Base-by-base conservation (phyloP, 164 flowering plant genomes). In the Cinnamomum micranthum region DNA sequence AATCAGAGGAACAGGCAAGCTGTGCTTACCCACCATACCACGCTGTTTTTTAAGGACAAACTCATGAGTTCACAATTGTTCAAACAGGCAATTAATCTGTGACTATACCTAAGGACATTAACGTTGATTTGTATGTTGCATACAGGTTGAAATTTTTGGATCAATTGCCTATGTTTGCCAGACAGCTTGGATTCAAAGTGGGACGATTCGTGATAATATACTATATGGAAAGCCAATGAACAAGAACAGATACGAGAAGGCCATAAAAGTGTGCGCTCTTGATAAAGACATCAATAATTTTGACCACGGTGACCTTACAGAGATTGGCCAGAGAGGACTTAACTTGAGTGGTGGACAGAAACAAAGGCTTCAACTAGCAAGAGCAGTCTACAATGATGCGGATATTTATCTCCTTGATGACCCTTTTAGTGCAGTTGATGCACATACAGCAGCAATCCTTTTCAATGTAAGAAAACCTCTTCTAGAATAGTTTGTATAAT, bases 281-380 rank as follows among this genome's bases (percentile, higher is more conserved):
- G 97, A 89, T 65, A 91, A 93, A 74, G 98, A 95, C 65, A 83
- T 95, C 1, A 80, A 78, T 19, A 81, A 73, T 71, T 91, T 93
- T 71, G 77, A 75, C 25, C 88, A 89, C 77, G 98, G 98, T 7
- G 97, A 95, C 82, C 89, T 89, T 9, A 95, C 98, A 0, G 98
- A 95, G 81, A 95, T 95, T 24, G 97, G 98, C 4, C 89, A 95
- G 81, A 82, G 97, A 80, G 98, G 98, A 69, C 80, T 95, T 27
- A 95, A 95, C 74, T 51, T 95, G 90, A 95, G 98, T 77, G 98
- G 98, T 11, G 98, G 98, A 71, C 98, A 95, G 78, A 95, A 89
- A 68, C 98, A 95, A 80, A 83, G 98, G 82, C 86, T 95, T 75
- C 98, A 95, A 74, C 95, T 95, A n/a, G 95, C 97, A 50, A 85